These are phyloP conservation scores for Emergomyces africanus DNA, from an alignment of 2,329 filamentous ascomycete species.

Conservation along the genomic window DNA sequence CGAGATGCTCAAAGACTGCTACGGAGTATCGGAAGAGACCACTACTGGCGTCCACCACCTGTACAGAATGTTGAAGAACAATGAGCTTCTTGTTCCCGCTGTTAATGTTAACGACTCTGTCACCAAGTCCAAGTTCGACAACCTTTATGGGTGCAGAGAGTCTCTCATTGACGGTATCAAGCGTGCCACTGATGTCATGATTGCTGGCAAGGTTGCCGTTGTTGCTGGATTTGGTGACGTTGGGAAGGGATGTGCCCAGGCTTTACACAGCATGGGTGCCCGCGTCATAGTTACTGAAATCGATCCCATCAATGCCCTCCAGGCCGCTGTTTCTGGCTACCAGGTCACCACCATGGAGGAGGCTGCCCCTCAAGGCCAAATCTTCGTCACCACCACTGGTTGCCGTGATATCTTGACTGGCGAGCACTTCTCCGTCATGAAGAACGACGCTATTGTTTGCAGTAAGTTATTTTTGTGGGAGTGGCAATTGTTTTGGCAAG, in stretches of 20 bases:
- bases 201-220: conserved; percentile 96
- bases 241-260: conserved; percentile 95
- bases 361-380: conserved; percentile 76
- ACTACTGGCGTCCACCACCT: conserved; percentile 99
- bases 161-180: conserved; percentile 99
- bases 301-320: conserved; percentile 98
- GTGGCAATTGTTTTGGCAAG: conserved; percentile 9
- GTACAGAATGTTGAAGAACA: conserved; percentile 93
- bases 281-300: conserved; percentile 94
- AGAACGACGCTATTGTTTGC: conserved; percentile 97
- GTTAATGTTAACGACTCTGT: conserved; percentile 99
- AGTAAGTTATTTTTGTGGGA: conserved; percentile 44
- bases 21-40: conserved; percentile 97
- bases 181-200: conserved; percentile 99
- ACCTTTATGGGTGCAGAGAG: conserved; percentile 98
- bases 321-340: conserved; percentile 94
- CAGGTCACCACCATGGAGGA: conserved; percentile 98
- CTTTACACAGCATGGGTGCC: conserved; percentile 93
- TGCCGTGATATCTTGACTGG: conserved; percentile 96
- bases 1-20: conserved; percentile 96
- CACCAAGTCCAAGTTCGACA: conserved; percentile 99
- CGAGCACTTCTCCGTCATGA: conserved; percentile 88
- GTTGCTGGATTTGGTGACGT: conserved; percentile 98
- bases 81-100: conserved; percentile 78
- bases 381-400: conserved; percentile 98